These are phyloP conservation scores for Cutaneotrichosporon sp. DNA, from an alignment of 1,284 basidiomycete species.

Conservation along the genomic window DNA sequence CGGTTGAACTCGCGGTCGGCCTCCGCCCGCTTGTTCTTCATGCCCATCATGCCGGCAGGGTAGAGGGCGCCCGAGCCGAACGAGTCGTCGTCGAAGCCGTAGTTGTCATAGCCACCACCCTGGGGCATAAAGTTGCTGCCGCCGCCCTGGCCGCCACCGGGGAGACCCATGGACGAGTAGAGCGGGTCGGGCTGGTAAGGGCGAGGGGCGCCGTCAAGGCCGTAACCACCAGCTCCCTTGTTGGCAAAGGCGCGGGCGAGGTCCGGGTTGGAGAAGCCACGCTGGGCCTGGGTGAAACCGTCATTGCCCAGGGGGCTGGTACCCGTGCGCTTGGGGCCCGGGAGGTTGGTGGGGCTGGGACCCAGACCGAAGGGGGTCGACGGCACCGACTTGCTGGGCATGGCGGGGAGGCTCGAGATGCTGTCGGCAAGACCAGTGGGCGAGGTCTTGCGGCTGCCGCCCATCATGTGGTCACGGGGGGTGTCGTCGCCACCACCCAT, in stretches of 20 bases:
- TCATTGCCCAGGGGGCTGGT: conserved; percentile 36
- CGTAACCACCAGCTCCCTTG: conserved; percentile 49
- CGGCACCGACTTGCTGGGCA: conserved; percentile 53
- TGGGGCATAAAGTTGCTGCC: conserved; percentile 49
- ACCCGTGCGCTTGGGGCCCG: conserved; percentile 35
- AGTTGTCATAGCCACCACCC: conserved; percentile 61
- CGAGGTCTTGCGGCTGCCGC: conserved; percentile 35
- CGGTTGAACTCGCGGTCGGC: conserved; percentile 93
- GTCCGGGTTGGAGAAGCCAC: conserved; percentile 55
- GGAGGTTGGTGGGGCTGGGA: conserved; percentile 27
- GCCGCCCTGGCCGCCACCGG: conserved; percentile 16
- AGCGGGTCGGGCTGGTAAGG: conserved; percentile 51
- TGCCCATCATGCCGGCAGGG: conserved; percentile 72
- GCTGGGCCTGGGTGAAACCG: conserved; percentile 44
- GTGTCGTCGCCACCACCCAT: conserved; percentile 52
- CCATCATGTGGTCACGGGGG: conserved; percentile 22
- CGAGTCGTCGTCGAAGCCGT: conserved; percentile 64
- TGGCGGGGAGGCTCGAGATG: conserved; percentile 51
- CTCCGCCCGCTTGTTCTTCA: conserved; percentile 91
- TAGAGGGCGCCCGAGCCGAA: conserved; percentile 78
- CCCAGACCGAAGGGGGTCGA: conserved; percentile 50
- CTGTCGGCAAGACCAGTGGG: conserved; percentile 51
- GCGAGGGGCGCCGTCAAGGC: conserved; percentile 46
- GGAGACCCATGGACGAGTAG: conserved; percentile 43
- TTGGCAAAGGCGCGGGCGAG: conserved; percentile 63